These are phyloP conservation scores for Aspergillus calidoustus DNA, from an alignment of 2,329 filamentous ascomycete genomes.

Conservation along the genomic window DNA sequence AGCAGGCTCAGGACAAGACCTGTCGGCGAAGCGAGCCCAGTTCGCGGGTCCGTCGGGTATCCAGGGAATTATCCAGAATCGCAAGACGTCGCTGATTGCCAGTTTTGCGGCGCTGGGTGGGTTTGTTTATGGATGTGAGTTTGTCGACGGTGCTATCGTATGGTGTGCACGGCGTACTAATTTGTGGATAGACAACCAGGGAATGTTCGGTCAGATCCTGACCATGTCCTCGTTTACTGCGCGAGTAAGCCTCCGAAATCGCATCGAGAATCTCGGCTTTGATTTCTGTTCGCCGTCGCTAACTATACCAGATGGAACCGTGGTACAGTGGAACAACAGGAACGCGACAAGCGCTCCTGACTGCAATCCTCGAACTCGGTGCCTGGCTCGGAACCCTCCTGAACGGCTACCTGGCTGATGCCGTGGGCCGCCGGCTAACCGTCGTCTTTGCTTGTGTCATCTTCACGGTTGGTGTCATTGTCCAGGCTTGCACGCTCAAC, in stretches of 20 bases:
- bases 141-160: no score
- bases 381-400: slow-evolving; percentile 44
- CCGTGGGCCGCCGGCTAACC: slow-evolving; percentile 39
- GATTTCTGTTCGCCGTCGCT: background rate
- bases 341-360: slow-evolving; percentile 37
- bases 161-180: no score
- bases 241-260: slow-evolving; percentile 44
- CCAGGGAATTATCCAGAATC: background rate
- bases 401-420: slow-evolving; percentile 45
- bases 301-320: slow-evolving; percentile 27
- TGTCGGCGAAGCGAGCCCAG: slow-evolving; percentile 6
- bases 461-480: slow-evolving; percentile 44
- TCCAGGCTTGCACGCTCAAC: slow-evolving; percentile 40
- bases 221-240: slow-evolving; percentile 54
- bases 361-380: slow-evolving; percentile 48
- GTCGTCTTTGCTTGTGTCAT: slow-evolving; percentile 39
- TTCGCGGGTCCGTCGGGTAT: slow-evolving; percentile 1
- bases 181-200: slow-evolving; percentile 63
- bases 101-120: slow-evolving; percentile 59
- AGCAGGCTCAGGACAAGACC: background rate
- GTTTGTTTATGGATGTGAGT: slow-evolving; percentile 62
- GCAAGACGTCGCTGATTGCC: slow-evolving; percentile 59
- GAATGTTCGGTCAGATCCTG: slow-evolving; percentile 73
- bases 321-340: slow-evolving; percentile 9
- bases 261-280: no score